Evolutionary conservation across 2,329 filamentous ascomycete species (phyloP).

Genomic region (Penicillium sp.): DNA sequence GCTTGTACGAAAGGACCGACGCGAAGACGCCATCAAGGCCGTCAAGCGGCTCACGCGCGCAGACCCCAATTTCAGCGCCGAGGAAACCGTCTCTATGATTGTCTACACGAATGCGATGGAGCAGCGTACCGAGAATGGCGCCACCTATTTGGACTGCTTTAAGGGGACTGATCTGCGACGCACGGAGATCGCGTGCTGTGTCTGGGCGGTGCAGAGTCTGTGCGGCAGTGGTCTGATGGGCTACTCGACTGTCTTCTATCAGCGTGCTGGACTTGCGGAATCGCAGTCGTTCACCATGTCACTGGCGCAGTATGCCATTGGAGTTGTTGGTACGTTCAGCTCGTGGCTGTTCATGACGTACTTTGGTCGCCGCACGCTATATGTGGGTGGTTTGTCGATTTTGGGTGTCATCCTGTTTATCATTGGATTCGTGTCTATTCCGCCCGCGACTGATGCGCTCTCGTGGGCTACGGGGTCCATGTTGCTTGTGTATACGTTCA

Average conservation of each 20-base stretch:
- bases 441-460: slow-evolving; percentile 17
- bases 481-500: slow-evolving; percentile 53
- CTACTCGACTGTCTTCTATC: slow-evolving; percentile 37
- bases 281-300: slow-evolving; percentile 38
- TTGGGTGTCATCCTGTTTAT: slow-evolving; percentile 13
- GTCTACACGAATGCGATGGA: slow-evolving; percentile 37
- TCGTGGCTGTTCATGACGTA: slow-evolving; percentile 48
- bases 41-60: slow-evolving; percentile 29
- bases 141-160: slow-evolving; percentile 32
- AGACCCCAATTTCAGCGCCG: slow-evolving; percentile 24
- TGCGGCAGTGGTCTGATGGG: slow-evolving; percentile 33
- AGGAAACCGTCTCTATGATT: slow-evolving; percentile 40
- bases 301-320: slow-evolving; percentile 60
- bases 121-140: slow-evolving; percentile 16
- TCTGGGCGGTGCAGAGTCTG: slow-evolving; percentile 36
- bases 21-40: slow-evolving; percentile 35
- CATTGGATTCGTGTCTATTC: slow-evolving; percentile 25
- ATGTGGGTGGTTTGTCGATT: slow-evolving; percentile 28
- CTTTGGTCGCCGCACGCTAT: slow-evolving; percentile 42
- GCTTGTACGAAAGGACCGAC: slow-evolving; percentile 37
- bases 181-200: slow-evolving; percentile 42
- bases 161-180: slow-evolving; percentile 34
- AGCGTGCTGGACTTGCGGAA: slow-evolving; percentile 37
- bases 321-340: slow-evolving; percentile 49
- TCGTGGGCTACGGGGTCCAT: slow-evolving; percentile 46